Evolutionary conservation across 352 stramenopile species (phyloP).

Genomic region (Phytophthora hibernalis): DNA sequence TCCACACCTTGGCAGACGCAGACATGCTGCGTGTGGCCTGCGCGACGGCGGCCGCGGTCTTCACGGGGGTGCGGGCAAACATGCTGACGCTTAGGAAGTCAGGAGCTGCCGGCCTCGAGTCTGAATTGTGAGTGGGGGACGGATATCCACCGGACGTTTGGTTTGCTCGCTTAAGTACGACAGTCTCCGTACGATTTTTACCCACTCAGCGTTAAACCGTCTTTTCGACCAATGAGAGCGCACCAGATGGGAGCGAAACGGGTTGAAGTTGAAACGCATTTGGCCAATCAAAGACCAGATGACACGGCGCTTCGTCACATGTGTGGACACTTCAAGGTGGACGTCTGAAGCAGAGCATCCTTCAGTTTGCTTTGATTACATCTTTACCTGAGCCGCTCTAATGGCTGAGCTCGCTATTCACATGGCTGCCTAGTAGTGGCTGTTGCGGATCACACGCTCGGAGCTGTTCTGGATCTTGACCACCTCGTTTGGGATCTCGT

Average conservation of each 20-base stretch:
- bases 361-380: slow-evolving; percentile 29
- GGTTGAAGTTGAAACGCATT: slow-evolving; percentile 12
- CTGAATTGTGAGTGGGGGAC: slow-evolving; percentile 28
- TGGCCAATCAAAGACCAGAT: neutral
- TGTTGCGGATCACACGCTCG: slow-evolving; percentile 89
- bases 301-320: slow-evolving; percentile 11
- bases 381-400: neutral
- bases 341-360: slow-evolving; percentile 1
- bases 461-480: slow-evolving; percentile 91
- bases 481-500: slow-evolving; percentile 89
- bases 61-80: slow-evolving; percentile 65
- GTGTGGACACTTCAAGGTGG: slow-evolving; percentile 18
- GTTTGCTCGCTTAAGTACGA: slow-evolving; percentile 23
- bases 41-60: slow-evolving; percentile 41
- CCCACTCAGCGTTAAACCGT: slow-evolving; percentile 21
- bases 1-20: slow-evolving; percentile 98
- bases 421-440: slow-evolving; percentile 71
- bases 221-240: slow-evolving; percentile 4
- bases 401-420: slow-evolving; percentile 20
- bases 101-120: slow-evolving; percentile 16
- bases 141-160: slow-evolving; percentile 35
- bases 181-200: slow-evolving; percentile 25
- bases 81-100: slow-evolving; percentile 35
- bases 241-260: neutral
- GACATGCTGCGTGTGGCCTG: slow-evolving; percentile 85